Conservation (phyloP, 768 basidiomycete species). For the Mycena chlorophos region DNA sequence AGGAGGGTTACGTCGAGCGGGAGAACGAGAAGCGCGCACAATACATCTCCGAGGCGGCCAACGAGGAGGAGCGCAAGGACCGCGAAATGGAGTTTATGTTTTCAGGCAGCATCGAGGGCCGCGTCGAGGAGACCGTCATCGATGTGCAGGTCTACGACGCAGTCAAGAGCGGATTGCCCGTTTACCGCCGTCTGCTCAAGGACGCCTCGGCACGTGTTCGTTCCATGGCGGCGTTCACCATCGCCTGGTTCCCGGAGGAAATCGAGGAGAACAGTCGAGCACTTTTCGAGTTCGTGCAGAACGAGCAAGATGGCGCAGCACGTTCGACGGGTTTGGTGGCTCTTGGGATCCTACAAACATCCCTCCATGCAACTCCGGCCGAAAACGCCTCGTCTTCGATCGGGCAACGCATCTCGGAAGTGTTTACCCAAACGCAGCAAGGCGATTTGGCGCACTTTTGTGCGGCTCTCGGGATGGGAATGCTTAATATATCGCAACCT, state of each 20-base stretch:
- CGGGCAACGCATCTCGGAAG: not conserved
- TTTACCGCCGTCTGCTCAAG: not conserved
- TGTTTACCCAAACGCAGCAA: not conserved
- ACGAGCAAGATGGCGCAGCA: not conserved
- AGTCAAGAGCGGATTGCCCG: not conserved
- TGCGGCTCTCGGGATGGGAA: not conserved
- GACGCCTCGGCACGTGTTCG: not conserved
- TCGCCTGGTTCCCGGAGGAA: not conserved
- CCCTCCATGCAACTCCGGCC: not conserved
- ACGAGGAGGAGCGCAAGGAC: not conserved
- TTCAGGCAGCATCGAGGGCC: not conserved
- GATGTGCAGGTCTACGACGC: not conserved
- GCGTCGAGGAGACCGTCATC: not conserved
- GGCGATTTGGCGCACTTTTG: not conserved
- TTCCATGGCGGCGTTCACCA: not conserved
- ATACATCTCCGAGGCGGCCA: not conserved
- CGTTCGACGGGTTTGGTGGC: not conserved
- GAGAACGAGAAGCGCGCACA: not conserved
- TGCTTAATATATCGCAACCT: not conserved
- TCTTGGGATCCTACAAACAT: not conserved
- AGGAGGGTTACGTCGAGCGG: not conserved
- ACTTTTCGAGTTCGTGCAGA: not conserved
- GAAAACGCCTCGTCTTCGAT: not conserved
- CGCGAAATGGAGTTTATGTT: not conserved
- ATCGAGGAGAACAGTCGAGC: not conserved